These are phyloP conservation scores for Microglena sp. DNA, from an alignment of 139 green algal species.

Conservation along the genomic window DNA sequence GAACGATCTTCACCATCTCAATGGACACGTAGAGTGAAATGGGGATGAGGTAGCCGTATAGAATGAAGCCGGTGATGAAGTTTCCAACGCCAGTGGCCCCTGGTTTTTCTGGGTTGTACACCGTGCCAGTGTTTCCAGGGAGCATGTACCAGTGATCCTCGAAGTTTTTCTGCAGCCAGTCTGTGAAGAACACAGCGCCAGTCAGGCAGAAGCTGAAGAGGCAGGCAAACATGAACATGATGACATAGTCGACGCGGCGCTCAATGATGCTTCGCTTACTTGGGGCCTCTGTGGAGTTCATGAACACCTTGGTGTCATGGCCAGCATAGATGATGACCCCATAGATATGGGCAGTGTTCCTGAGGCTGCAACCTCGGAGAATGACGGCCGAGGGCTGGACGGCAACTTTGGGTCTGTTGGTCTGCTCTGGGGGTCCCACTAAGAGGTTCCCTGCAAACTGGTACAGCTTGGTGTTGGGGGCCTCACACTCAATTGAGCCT, in stretches of 20 bases:
- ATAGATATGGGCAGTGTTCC: slow-evolving; percentile 64
- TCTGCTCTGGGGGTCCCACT: neutral
- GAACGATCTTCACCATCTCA: slow-evolving; percentile 87
- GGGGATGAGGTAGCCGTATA: slow-evolving; percentile 91
- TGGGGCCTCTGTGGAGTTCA: slow-evolving; percentile 54
- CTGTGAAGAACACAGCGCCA: slow-evolving; percentile 33
- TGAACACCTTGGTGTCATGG: slow-evolving; percentile 69
- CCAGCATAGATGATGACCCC: slow-evolving; percentile 79
- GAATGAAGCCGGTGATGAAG: slow-evolving; percentile 68
- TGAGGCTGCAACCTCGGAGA: slow-evolving; percentile 76
- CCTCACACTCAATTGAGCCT: slow-evolving; percentile 61
- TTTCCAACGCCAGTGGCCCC: slow-evolving; percentile 35
- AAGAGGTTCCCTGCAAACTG: slow-evolving; percentile 74
- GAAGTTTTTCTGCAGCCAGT: slow-evolving; percentile 32
- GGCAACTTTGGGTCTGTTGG: slow-evolving; percentile 27
- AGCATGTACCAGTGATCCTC: slow-evolving; percentile 48
- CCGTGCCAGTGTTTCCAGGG: slow-evolving; percentile 2
- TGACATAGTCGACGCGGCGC: slow-evolving; percentile 56
- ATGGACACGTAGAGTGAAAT: slow-evolving; percentile 98
- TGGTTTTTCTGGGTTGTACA: slow-evolving; percentile 35
- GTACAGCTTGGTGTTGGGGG: slow-evolving; percentile 81
- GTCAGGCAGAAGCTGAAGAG: slow-evolving; percentile 57
- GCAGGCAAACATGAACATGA: slow-evolving; percentile 65
- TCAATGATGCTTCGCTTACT: slow-evolving; percentile 63
- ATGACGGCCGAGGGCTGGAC: slow-evolving; percentile 57